Conservation (phyloP, 164 flowering plant genomes). For the Piper longum region DNA sequence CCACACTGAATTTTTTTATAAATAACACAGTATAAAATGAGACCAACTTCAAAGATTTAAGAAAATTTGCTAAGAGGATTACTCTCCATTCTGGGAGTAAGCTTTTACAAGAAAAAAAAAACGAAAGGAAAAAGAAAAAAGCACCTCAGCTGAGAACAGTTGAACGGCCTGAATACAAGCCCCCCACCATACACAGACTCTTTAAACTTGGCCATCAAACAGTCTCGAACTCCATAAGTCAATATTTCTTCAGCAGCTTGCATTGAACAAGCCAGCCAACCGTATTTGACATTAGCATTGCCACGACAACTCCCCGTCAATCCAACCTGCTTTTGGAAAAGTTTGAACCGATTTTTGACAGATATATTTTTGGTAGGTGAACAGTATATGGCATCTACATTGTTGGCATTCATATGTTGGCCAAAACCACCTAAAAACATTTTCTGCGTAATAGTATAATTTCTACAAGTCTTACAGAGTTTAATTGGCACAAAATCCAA, state of each 20-base stretch:
- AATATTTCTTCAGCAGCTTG: constrained; percentile 28
- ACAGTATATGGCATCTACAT: constrained; percentile 27
- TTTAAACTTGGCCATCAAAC: constrained; percentile 17
- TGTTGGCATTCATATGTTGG: constrained; percentile 12
- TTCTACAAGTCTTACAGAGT: constrained; percentile 1
- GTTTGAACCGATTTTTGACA: constrained; percentile 32
- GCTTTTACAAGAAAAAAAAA: too few species aligned
- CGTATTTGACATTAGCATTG: constrained; percentile 64
- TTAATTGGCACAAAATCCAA: constrained; percentile 1
- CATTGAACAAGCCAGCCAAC: constrained; percentile 68
- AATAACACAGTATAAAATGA: too few species aligned
- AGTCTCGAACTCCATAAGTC: constrained; percentile 49
- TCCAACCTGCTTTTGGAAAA: constrained; percentile 68
- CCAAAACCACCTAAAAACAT: constrained; percentile 21
- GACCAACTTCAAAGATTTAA: too few species aligned
- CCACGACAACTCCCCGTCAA: constrained; percentile 50
- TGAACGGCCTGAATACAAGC: constrained; percentile 52
- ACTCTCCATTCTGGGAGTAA: too few species aligned
- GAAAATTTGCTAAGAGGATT: too few species aligned
- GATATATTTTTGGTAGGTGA: constrained; percentile 14
- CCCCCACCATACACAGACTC: constrained; percentile 46
- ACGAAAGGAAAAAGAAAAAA: too few species aligned
- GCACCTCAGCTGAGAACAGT: constrained; percentile 47
- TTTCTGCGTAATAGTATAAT: constrained; percentile 3
- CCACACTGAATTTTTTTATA: too few species aligned